Base-by-base conservation (phyloP, 106 monocot genomes). In the Allium cepa region DNA sequence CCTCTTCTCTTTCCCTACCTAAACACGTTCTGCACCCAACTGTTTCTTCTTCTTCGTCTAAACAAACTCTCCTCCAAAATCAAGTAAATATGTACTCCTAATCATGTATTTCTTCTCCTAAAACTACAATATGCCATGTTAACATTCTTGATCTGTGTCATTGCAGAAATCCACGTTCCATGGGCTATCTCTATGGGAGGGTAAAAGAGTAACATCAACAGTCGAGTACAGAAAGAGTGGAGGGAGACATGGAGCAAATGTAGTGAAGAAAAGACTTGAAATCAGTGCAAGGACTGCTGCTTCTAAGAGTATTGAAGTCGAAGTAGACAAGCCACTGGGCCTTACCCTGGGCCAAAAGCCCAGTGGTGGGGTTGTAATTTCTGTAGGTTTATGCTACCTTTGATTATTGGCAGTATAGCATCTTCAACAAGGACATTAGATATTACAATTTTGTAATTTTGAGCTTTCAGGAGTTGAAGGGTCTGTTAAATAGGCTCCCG, bases 291-390 rank as follows among this genome's bases (percentile, higher is more conserved):
- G 77, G 70, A 82, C 88, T 17, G 83, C 91, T 11, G 79, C 90
- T 9, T 78, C 91, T 9, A 96, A 88, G 88, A 86, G 56, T 71
- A 91, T 96, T 47, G 95, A 96, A 75, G 95, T 91, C 7, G 95
- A 96, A 36, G 95, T 96, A 6, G 95, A 96, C 74, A 96, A 96
- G 80, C 95, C 95, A 3, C 78, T 96, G 0, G 95, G 95, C 0
- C 80, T 96, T 28, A 78, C 91, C 49, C 53, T 96, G 60, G 88
- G 95, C 15, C 95, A 96, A 82, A 96, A 96, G 47, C 11, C 95
- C 12, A 75, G 80, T 4, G 95, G 95, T 27, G 88, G 91, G 10
- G 95, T 96, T 62, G 74, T 91, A 47, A 88, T 96, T 47, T 86
- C 88, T 50, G 95, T 96, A 65, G 84, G 88, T 63, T 9, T 15